These are phyloP conservation scores for Planoprotostelium fungivorum DNA, from an alignment of 78 protist species.

Conservation along the genomic window DNA sequence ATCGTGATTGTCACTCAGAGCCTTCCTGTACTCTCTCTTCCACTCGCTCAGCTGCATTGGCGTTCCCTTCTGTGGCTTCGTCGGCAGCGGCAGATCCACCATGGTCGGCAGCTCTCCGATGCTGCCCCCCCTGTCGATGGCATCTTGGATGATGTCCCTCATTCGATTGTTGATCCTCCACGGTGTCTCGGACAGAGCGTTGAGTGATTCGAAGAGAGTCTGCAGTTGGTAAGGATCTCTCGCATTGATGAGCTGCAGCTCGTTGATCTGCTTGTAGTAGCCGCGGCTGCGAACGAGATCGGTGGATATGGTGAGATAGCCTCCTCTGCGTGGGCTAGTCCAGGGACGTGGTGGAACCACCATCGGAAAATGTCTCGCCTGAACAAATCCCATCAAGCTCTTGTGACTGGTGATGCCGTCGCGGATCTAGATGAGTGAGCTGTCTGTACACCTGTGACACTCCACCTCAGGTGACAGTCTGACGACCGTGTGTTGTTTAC, in stretches of 20 bases:
- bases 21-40: neutral
- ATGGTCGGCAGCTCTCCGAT: conserved; percentile 29
- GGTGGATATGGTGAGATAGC: neutral
- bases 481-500: neutral
- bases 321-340: neutral
- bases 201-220: conserved; percentile 42
- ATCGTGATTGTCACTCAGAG: conserved; percentile 27
- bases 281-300: neutral
- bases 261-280: neutral
- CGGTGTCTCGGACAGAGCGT: conserved; percentile 34
- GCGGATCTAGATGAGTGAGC: neutral
- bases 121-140: conserved; percentile 50
- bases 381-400: neutral
- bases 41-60: neutral
- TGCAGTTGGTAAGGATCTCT: neutral
- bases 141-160: neutral
- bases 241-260: neutral
- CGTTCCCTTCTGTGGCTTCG: neutral
- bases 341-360: neutral
- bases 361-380: neutral
- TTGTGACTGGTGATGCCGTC: neutral
- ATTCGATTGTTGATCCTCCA: conserved; percentile 74
- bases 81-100: conserved; percentile 26
- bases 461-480: neutral
- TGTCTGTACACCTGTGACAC: neutral